These are phyloP conservation scores for Xylaria sp. DNA, from an alignment of 2,329 filamentous ascomycete genomes.

Conservation along the genomic window DNA sequence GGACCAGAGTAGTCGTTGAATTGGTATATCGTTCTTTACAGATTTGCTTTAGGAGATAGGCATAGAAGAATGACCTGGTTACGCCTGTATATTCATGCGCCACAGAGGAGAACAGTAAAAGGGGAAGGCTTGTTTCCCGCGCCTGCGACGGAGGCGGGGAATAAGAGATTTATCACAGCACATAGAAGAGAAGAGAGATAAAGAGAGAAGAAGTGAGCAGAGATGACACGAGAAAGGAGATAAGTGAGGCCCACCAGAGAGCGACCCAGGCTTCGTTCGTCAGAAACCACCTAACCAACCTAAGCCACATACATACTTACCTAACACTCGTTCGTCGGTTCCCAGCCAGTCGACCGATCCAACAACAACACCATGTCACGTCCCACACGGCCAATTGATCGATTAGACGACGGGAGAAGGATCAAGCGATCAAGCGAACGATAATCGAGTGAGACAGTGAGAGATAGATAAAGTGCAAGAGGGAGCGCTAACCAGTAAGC, in stretches of 20 bases:
- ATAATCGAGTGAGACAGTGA: neutral
- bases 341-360: slow-evolving; percentile 1
- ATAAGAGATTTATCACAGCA: neutral
- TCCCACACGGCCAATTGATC: slow-evolving; percentile 12
- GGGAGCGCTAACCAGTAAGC: slow-evolving; percentile 19
- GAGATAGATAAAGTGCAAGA: neutral
- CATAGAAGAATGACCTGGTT: neutral
- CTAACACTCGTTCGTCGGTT: neutral
- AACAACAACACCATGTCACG: neutral
- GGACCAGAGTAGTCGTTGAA: neutral
- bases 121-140: neutral
- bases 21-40: neutral
- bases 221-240: slow-evolving; percentile 1
- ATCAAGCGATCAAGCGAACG: neutral
- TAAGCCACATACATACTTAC: neutral
- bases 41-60: neutral
- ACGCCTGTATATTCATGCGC: slow-evolving; percentile 1
- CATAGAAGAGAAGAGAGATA: neutral
- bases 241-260: slow-evolving; percentile 24
- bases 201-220: neutral
- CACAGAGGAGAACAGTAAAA: neutral
- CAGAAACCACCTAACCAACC: slow-evolving; percentile 17
- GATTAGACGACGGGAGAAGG: slow-evolving; percentile 1
- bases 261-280: neutral
- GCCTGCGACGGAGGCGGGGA: slow-evolving; percentile 4